phyloP scores from a whole-genome alignment of 2,329 filamentous ascomycete genomes.

The Trichophaea hybrida region DNA sequence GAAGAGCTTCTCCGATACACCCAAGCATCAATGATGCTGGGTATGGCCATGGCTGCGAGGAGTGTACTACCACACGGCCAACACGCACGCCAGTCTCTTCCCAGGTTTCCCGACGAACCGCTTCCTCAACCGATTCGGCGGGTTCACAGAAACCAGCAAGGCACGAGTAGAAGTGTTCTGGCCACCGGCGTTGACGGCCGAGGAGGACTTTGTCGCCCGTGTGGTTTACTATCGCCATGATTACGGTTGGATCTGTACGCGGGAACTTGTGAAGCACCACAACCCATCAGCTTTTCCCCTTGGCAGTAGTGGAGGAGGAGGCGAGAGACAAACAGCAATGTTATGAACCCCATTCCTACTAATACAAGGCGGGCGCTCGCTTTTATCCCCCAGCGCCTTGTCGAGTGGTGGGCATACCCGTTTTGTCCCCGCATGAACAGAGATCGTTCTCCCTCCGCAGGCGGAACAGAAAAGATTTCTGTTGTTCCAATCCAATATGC shows the following conservation, averaged over 20 bases:
- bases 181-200: slow-evolving; percentile 72
- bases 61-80: slow-evolving; percentile 66
- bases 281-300: neutral
- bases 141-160: slow-evolving; percentile 79
- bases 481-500: slow-evolving; percentile 84
- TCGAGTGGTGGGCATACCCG: slow-evolving; percentile 63
- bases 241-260: slow-evolving; percentile 74
- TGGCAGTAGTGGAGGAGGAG: neutral
- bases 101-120: slow-evolving; percentile 70
- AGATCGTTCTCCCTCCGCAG: slow-evolving; percentile 71
- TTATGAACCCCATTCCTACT: slow-evolving; percentile 81
- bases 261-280: slow-evolving; percentile 11
- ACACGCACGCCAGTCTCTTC: slow-evolving; percentile 68
- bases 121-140: slow-evolving; percentile 71
- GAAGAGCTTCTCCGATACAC: slow-evolving; percentile 72
- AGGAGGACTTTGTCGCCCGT: slow-evolving; percentile 67
- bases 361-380: slow-evolving; percentile 54
- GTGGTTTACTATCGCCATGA: slow-evolving; percentile 76
- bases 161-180: slow-evolving; percentile 64
- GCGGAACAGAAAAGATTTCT: slow-evolving; percentile 80
- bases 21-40: slow-evolving; percentile 75
- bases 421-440: slow-evolving; percentile 66
- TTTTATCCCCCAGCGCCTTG: slow-evolving; percentile 32
- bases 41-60: slow-evolving; percentile 77
- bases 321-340: slow-evolving; percentile 28